Evolutionary conservation across 129 eudicot genomes (phyloP).

Genomic region (Artemisia argyi): DNA sequence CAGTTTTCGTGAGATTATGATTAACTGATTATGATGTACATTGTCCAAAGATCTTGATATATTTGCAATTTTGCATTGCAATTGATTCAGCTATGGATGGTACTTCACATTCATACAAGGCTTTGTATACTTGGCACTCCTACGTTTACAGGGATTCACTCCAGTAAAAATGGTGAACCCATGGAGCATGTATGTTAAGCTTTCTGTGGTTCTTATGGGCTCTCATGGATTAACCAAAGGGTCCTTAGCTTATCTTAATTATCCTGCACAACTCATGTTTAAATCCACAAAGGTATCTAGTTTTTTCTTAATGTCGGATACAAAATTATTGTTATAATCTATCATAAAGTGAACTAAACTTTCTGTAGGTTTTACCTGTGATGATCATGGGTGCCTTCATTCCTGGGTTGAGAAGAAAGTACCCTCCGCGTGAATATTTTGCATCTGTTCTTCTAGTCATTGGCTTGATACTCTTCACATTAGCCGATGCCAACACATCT

Average conservation of each 20-base stretch:
- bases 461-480: constrained; percentile 88
- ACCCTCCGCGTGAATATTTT: constrained; percentile 79
- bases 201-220: constrained; percentile 96
- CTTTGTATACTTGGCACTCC: constrained; percentile 72
- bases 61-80: constrained; percentile 4
- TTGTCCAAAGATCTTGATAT: constrained; percentile 17
- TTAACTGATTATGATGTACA: neutral
- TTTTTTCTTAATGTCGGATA: neutral
- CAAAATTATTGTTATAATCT: neutral
- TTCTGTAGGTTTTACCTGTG: constrained; percentile 78
- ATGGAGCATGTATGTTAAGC: constrained; percentile 85
- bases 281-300: constrained; percentile 84
- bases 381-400: constrained; percentile 99
- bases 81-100: constrained; percentile 91
- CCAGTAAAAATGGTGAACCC: constrained; percentile 95
- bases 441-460: constrained; percentile 79
- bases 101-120: constrained; percentile 95
- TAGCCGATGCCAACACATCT: constrained; percentile 92
- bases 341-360: constrained; percentile 2
- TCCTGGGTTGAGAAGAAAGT: constrained; percentile 94
- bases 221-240: constrained; percentile 97
- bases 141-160: constrained; percentile 80
- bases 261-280: constrained; percentile 97
- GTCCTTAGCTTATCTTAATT: constrained; percentile 88
- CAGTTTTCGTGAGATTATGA: neutral